Conservation (phyloP, 768 basidiomycete genomes). For the Peribolospora kevripleyi region DNA sequence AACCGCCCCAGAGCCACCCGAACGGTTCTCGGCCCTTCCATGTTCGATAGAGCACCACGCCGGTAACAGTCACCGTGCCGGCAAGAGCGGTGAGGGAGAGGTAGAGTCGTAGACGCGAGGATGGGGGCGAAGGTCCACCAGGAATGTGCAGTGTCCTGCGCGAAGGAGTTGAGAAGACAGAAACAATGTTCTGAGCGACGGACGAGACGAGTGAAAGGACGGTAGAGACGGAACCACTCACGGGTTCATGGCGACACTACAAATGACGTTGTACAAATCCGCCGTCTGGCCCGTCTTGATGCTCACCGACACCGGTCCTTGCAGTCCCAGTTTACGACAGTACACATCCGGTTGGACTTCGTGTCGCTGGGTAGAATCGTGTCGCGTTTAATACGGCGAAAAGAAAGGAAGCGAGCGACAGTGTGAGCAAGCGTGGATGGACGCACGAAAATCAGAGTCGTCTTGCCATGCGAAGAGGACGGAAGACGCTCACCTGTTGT, state of each 20-base stretch:
- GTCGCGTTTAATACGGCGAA: too few relatives aligned
- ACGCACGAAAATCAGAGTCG: background rate
- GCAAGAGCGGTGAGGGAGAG: slow-evolving; percentile 45
- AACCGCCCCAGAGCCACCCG: too few relatives aligned
- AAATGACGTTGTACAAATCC: slow-evolving; percentile 68
- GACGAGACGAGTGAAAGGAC: slow-evolving; percentile 18
- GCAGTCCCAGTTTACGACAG: slow-evolving; percentile 64
- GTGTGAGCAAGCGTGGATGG: background rate
- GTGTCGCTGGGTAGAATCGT: slow-evolving; percentile 38
- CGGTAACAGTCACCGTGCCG: slow-evolving; percentile 46
- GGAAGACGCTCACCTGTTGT: slow-evolving; percentile 38
- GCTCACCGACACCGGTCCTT: slow-evolving; percentile 82
- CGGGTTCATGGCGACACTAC: slow-evolving; percentile 66
- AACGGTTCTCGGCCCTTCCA: slow-evolving; percentile 18
- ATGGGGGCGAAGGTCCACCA: slow-evolving; percentile 56
- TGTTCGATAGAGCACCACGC: slow-evolving; percentile 46
- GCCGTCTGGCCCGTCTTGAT: slow-evolving; percentile 62
- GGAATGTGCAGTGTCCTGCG: slow-evolving; percentile 30
- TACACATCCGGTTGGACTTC: slow-evolving; percentile 98
- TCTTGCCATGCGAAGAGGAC: background rate
- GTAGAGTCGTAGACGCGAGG: slow-evolving; percentile 44
- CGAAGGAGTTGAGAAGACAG: slow-evolving; percentile 24
- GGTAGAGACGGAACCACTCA: slow-evolving; percentile 16
- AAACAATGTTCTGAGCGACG: background rate
- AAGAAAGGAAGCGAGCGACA: background rate